Evolutionary conservation across 2,329 filamentous ascomycete genomes (phyloP), one percentile per base, ranked within the genome.

Genomic region (Scytalidium lignicola): DNA sequence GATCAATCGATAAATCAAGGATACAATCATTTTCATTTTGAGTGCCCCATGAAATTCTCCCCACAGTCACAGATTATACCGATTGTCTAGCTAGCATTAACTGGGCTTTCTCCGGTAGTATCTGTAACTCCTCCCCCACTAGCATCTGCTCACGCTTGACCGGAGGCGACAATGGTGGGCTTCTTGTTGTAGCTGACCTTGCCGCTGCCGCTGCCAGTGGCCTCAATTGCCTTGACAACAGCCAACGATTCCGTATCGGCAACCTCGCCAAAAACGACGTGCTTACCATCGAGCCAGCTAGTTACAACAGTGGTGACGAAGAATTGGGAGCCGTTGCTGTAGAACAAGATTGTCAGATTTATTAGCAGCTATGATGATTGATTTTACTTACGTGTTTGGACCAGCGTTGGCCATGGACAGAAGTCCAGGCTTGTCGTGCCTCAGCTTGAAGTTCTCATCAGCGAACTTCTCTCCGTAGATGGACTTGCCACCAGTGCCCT

Each of bases 331-430:
- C 93, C 93, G 75, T 99, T 99, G 70, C 93, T 96, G 55, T 72
- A 73, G 21, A 74, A 73, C 10, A 74, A 74, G 15, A 20, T 15
- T 17, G 73, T 74, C 59, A 82, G 80, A 71, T 79, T 53, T 18
- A 44, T 62, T 40, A 60, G 62, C 20, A 23, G 67, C 85, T 85
- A 70, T 89, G 85, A 67, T 83, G 44, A 28, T 55, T n/a, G 10
- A 1, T 41, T 26, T 18, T 42, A 58, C 79, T 71, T 76, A 85
- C 82, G 92, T 97, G 86, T 97, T 95, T 67, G 87, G 86, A 62
- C 90, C 90, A 63, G 90, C 88, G 74, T 96, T 96, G 70, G 90
- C 90, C 90, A 96, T 96, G 73, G 90, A 95, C 60, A 96, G 80
- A 62, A 91, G 79, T 76, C 85, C 88, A 55, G 86, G 85, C 63